Base-by-base conservation (phyloP, 257 asterid genomes). In the Nicotiana knightiana region DNA sequence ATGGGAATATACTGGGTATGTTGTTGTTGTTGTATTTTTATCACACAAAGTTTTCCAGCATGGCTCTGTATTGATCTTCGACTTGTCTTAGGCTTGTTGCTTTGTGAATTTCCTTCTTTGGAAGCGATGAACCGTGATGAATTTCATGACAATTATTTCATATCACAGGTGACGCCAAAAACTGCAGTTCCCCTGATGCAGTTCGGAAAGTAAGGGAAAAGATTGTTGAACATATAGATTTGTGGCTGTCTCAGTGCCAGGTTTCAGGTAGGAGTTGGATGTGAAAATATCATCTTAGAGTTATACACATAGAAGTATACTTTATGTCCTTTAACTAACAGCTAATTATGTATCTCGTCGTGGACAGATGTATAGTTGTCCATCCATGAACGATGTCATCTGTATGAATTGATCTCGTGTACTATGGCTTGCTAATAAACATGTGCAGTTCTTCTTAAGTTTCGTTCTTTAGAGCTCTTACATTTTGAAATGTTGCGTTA, bases 231-330 rank as follows among this genome's bases (percentile, higher is more conserved):
- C 65, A 89, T 84, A 93, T 96, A 35, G 99, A 96, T 85, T 77
- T 90, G 81, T 96, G 97, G 97, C 89, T 96, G 54, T 93, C 98
- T 55, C 91, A 94, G 76, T 94, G 98, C 91, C 91, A 86, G 79
- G 76, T 15, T 80, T 82, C 92, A 59, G 84, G 92, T 81, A 86
- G 88, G 90, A 88, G 94, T 77, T 87, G 87, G 46, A 87, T 89
- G 86, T 93, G 84, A 88, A 24, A 65, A 81, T 65, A 43, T 2
- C 53, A 61, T 43, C 57, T 39, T 43, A 10, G 11, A 18, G 55
- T 9, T 46, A 46, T 46, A 65, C 48, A 32, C 51, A 18, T 5
- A 9, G 58, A n/a, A 39, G 12, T 9, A 24, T 51, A 51, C 64
- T 81, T 66, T 17, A n/a, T 66, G 67, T 66, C 35, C 21, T 26